Base-by-base conservation (phyloP, 257 asterid genomes). In the Solanum megistacrolobum region DNA sequence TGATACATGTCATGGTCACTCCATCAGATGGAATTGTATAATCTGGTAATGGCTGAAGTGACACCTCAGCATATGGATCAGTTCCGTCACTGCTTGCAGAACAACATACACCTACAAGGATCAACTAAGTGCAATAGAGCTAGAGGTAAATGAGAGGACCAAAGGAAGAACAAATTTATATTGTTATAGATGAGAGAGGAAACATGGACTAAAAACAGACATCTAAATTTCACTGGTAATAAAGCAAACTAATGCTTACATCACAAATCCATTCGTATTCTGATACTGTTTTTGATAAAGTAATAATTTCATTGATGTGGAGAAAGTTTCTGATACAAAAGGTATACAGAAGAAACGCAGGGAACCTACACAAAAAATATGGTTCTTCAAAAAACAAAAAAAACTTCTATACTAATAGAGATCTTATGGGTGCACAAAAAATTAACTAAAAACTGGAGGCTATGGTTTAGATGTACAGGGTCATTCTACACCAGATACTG, bases 101-200 rank as follows among this genome's bases (percentile, higher is more conserved):
- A 91, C 99, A 96, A 90, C 99, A 97, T 89, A 97, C 98, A 90
- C 99, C 99, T 89, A 97, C 96, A 87, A 96, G 96, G 89, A 94
- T 92, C 92, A 97, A 92, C 99, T 97, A 93, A 88, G 88, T 86
- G 91, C 87, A 93, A 74, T 23, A 89, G 78, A 90, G 69, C 72
- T 14, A 74, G 69, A 87, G 16, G 75, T 72, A 72, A 83, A 78
- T 87, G 58, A 65, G 84, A 46, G 84, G 87, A 52, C n/a, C 66
- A 39, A 72, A 41, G 71, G 87, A 32, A 85, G 31, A 86, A 71
- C 72, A 34, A 60, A 32, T 73, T 16, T 78, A 73, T 75, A n/a
- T 3, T 9, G 39, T 31, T 35, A 48, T 12, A 68, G 71, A 38
- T 38, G 32, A 43, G 38, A 23, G 25, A 23, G 38, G 85, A 29